Conservation (phyloP, 2,329 filamentous ascomycete species). For the Diplocarpon rosae region DNA sequence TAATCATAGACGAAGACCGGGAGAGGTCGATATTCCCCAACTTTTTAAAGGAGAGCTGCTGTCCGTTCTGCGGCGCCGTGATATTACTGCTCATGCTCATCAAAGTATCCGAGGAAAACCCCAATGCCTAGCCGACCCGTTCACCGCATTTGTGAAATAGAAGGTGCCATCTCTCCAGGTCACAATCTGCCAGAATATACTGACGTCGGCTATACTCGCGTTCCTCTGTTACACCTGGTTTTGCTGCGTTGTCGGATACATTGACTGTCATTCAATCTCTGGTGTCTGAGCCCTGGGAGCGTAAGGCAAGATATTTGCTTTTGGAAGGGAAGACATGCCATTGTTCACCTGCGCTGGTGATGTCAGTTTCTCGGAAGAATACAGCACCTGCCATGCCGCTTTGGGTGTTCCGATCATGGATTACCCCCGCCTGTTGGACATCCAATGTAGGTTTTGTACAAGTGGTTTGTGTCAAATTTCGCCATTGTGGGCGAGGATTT, state of each 20-base stretch:
- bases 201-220: conserved; percentile 4
- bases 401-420: conserved; percentile 1
- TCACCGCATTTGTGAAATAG: conserved; percentile 12
- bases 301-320: conserved; percentile 8
- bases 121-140: conserved; percentile 12
- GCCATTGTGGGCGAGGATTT: too few species aligned
- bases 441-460: not conserved
- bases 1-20: not conserved
- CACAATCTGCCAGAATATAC: conserved; percentile 13
- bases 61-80: conserved; percentile 5
- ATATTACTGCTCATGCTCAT: conserved; percentile 14
- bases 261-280: too few species aligned
- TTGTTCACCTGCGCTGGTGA: conserved; percentile 5
- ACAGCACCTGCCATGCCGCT: conserved; percentile 1
- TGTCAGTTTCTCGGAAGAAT: conserved; percentile 9
- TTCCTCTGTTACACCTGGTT: conserved; percentile 9
- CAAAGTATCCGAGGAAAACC: conserved; percentile 4
- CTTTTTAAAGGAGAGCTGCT: conserved; percentile 9
- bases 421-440: too few species aligned
- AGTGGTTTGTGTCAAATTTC: too few species aligned
- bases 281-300: too few species aligned
- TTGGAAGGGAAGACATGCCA: conserved; percentile 14
- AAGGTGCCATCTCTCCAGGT: conserved; percentile 17
- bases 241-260: conserved; percentile 9
- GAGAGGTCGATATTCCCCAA: conserved; percentile 1